A percentile compares a stretch with the other conserved stretches of the same genome.
phyloP scores from a whole-genome alignment of 306 rosid genomes.

The Vigna trinervia region DNA sequence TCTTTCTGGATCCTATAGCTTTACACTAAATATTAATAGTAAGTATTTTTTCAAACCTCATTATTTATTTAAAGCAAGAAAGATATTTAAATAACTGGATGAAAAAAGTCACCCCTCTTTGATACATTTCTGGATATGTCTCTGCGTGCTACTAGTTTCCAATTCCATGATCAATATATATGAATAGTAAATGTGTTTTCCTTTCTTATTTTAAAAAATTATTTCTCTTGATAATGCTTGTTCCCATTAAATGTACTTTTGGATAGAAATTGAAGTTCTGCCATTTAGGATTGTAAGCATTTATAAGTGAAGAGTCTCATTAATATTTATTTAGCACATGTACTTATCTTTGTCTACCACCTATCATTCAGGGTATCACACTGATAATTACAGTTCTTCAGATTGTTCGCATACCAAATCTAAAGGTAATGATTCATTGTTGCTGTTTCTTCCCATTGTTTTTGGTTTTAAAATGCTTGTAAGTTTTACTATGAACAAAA shows the following conservation, averaged over 20 bases:
- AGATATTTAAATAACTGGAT: too few species aligned
- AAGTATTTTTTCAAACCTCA: too few species aligned
- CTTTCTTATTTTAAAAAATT: neutral
- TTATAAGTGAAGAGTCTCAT: conserved; percentile 31
- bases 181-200: neutral
- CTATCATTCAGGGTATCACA: conserved; percentile 75
- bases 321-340: conserved; percentile 19
- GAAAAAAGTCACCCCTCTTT: too few species aligned
- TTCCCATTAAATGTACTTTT: conserved; percentile 2
- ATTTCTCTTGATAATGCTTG: neutral
- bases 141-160: conserved; percentile 16
- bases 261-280: conserved; percentile 22
- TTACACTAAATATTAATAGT: too few species aligned
- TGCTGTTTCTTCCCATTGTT: neutral
- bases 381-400: conserved; percentile 98
- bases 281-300: conserved; percentile 15
- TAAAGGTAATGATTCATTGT: conserved; percentile 70
- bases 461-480: neutral
- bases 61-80: too few species aligned
- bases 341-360: conserved; percentile 9
- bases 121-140: too few species aligned
- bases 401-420: conserved; percentile 95
- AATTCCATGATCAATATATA: neutral
- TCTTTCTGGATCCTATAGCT: too few species aligned
- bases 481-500: conserved; percentile 6